Conservation (phyloP, 2,329 filamentous ascomycete species). For the Dothideomycetes sp. region DNA sequence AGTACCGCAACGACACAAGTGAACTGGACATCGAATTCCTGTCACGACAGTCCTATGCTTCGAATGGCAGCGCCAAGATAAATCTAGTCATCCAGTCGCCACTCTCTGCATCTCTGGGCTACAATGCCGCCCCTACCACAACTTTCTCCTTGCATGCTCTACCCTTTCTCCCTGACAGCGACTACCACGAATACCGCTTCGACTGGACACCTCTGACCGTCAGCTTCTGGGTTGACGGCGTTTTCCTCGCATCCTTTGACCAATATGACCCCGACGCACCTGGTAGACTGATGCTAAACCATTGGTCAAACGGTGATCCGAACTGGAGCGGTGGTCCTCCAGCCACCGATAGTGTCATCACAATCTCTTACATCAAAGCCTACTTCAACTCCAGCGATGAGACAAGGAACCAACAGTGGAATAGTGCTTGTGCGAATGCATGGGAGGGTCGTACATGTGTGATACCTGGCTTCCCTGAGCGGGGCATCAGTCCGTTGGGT, state of each 20-base stretch:
- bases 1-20: conserved; percentile 70
- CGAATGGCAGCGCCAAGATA: conserved; percentile 37
- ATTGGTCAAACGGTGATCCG: conserved; percentile 67
- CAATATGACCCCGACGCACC: conserved; percentile 38
- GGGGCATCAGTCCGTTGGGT: conserved; percentile 19
- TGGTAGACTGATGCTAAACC: conserved; percentile 60
- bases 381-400: conserved; percentile 63
- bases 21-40: conserved; percentile 77
- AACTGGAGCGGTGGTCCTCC: conserved; percentile 65
- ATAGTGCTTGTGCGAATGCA: conserved; percentile 19
- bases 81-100: conserved; percentile 68
- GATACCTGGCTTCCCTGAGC: conserved; percentile 36
- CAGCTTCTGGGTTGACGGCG: conserved; percentile 57
- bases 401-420: conserved; percentile 22
- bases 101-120: conserved; percentile 46
- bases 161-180: conserved; percentile 53
- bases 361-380: conserved; percentile 60
- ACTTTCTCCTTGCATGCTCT: conserved; percentile 49
- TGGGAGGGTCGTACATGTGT: conserved; percentile 28
- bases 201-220: conserved; percentile 57
- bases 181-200: conserved; percentile 69
- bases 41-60: conserved; percentile 41
- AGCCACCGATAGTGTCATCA: conserved; percentile 47
- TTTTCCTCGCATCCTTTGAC: conserved; percentile 44
- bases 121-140: conserved; percentile 49